These are phyloP conservation scores for Russula vinacea DNA, from an alignment of 768 basidiomycete genomes.

Conservation along the genomic window DNA sequence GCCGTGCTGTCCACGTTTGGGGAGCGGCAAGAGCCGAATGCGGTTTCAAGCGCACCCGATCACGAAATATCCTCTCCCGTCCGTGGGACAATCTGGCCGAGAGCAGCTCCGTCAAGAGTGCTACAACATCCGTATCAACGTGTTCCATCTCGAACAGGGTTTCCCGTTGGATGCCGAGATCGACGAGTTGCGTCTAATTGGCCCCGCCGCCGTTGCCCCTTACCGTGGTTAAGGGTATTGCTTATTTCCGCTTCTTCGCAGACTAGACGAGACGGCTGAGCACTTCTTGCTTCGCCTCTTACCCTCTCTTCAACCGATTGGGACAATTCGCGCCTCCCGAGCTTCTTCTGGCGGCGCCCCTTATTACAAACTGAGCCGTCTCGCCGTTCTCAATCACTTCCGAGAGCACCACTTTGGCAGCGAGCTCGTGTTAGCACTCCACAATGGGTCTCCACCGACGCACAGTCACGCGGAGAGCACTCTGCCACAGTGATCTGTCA, in stretches of 20 bases:
- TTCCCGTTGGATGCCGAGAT: slow-evolving; percentile 74
- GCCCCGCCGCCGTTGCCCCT: neutral
- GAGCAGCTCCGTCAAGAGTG: slow-evolving; percentile 60
- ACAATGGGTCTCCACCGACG: slow-evolving; percentile 53
- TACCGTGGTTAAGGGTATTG: slow-evolving; percentile 3
- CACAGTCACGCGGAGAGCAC: slow-evolving; percentile 32
- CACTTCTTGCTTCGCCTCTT: slow-evolving; percentile 71
- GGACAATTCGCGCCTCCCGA: slow-evolving; percentile 57
- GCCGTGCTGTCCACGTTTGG: neutral
- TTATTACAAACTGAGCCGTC: slow-evolving; percentile 71
- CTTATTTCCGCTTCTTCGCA: slow-evolving; percentile 35
- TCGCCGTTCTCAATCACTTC: slow-evolving; percentile 65
- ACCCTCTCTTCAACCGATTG: slow-evolving; percentile 59
- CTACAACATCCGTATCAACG: slow-evolving; percentile 55
- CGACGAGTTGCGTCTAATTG: slow-evolving; percentile 54
- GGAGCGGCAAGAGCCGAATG: slow-evolving; percentile 11
- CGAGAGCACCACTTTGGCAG: slow-evolving; percentile 63
- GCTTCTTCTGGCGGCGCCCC: slow-evolving; percentile 32
- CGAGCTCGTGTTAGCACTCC: slow-evolving; percentile 59
- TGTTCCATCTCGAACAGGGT: slow-evolving; percentile 63
- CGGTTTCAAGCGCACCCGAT: neutral
- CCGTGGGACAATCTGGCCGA: slow-evolving; percentile 39
- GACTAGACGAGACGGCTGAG: slow-evolving; percentile 58
- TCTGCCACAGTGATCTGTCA: slow-evolving; percentile 52
- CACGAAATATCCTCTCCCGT: slow-evolving; percentile 59